Conservation (phyloP, 208 protist species). For the Acanthamoeba lenticulata region DNA sequence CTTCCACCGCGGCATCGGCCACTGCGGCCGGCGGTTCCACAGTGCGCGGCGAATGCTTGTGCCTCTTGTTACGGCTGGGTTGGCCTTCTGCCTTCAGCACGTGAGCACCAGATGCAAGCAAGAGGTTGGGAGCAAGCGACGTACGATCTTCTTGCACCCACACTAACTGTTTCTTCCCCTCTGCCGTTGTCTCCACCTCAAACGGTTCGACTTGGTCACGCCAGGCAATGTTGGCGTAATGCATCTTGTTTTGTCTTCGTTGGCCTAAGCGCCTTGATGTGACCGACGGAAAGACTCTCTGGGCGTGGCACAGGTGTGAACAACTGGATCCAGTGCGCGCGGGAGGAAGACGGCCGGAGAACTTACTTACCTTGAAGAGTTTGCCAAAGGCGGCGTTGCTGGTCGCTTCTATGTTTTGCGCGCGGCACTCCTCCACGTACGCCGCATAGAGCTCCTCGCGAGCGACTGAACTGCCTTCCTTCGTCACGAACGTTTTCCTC, state of each 20-base stretch:
- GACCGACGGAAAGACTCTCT: neutral
- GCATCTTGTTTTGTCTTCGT: neutral
- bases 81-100: too few relatives aligned
- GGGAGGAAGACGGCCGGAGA: neutral
- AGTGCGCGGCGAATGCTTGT: too few relatives aligned
- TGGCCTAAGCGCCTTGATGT: neutral
- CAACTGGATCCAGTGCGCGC: neutral
- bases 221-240: neutral
- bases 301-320: neutral
- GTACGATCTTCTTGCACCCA: neutral
- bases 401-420: neutral
- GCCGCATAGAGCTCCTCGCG: neutral
- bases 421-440: neutral
- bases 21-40: too few relatives aligned
- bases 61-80: too few relatives aligned
- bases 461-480: neutral
- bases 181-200: neutral
- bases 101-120: neutral
- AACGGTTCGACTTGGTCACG: neutral
- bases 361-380: neutral
- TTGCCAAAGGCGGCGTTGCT: constrained; percentile 11
- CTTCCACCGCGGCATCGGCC: too few relatives aligned
- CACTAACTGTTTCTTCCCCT: neutral
- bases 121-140: neutral
- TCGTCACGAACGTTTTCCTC: neutral